Evolutionary conservation across 1,139 yeast species (phyloP), one percentile per base, ranked within the genome.

Genomic region (Blastobotrys indianensis): DNA sequence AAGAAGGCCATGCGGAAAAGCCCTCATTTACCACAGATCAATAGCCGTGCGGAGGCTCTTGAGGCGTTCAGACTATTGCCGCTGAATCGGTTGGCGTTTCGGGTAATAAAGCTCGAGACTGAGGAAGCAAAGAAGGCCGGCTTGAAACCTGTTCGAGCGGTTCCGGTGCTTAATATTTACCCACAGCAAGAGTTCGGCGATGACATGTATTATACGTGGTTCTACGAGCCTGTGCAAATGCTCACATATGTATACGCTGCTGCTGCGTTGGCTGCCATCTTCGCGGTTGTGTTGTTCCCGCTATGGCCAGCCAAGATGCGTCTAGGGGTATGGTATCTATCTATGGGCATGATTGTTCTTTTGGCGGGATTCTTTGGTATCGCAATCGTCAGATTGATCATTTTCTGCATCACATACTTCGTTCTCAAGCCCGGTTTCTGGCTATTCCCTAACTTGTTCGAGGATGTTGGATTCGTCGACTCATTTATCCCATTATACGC

Each of bases 361-460:
- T 73, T 94, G 46, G 92, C 80, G 7, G 69, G 79, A 44, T 83
- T 92, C 66, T 85, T 92, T 57, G 84, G 69, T 23, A 68, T 85
- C 56, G 95, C 97, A 2, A 74, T 94, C 44, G 68, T 92, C 32
- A 77, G 99, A 60, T 70, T 88, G 60, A 73, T 88, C 42, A 62
- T 92, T 33, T 90, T 83, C 61, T 60, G 81, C 36, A 58, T 85
- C 42, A 78, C 94, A 0, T 70, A 77, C 51, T 71, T 79, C 42
- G 72, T 76, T 3, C 67, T 76, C 46, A 77, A 81, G 15, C 81
- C 80, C 31, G 94, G 94, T 4, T 75, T 94, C 62, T 92, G 99
- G 98, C 66, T 92, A 43, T 92, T 86, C 75, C 99, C 99, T 49
- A 92, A 92, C 64, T 73, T 92, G 62, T 92, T 90, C 67, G 98